phyloP scores from a whole-genome alignment of 2,329 filamentous ascomycete species.

The Fusarium solani-melongenae region DNA sequence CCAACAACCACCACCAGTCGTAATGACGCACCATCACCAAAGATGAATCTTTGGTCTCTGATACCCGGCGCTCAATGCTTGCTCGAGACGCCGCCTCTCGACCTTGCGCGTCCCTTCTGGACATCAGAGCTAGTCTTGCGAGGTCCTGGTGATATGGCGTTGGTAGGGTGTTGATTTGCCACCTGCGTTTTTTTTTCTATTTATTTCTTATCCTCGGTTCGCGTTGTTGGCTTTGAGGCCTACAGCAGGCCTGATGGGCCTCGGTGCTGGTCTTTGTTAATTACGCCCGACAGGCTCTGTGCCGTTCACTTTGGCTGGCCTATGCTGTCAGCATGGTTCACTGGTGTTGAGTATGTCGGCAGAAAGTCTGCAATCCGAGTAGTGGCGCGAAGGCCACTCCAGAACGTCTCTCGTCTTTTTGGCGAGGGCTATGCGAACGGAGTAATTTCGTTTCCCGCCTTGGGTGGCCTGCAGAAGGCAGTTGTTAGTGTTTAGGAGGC shows the following conservation, averaged over 20 bases:
- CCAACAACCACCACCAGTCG: slow-evolving; percentile 84
- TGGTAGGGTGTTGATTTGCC: slow-evolving; percentile 51
- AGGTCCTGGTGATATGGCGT: slow-evolving; percentile 53
- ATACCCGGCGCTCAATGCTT: slow-evolving; percentile 71
- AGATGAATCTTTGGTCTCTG: slow-evolving; percentile 51
- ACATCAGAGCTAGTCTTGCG: slow-evolving; percentile 52
- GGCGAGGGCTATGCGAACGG: slow-evolving; percentile 23
- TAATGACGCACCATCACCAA: slow-evolving; percentile 53
- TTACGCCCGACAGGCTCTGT: slow-evolving; percentile 10
- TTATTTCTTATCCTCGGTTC: slow-evolving; percentile 29
- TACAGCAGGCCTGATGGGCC: slow-evolving; percentile 12
- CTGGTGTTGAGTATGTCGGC: background rate
- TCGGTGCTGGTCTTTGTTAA: slow-evolving; percentile 34
- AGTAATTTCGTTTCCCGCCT: slow-evolving; percentile 16
- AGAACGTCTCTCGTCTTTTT: slow-evolving; percentile 21
- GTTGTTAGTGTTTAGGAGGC: slow-evolving; percentile 17
- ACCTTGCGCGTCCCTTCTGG: slow-evolving; percentile 41
- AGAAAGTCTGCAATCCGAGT: background rate
- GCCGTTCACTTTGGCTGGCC: slow-evolving; percentile 1
- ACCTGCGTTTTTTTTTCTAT: slow-evolving; percentile 44
- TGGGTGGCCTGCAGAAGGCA: slow-evolving; percentile 24
- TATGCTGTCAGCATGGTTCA: slow-evolving; percentile 6
- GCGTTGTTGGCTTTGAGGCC: slow-evolving; percentile 30
- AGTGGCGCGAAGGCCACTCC: slow-evolving; percentile 2
- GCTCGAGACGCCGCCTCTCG: slow-evolving; percentile 50